Evolutionary conservation across 2,329 filamentous ascomycete species (phyloP).

Genomic region (Alternaria postmessia): DNA sequence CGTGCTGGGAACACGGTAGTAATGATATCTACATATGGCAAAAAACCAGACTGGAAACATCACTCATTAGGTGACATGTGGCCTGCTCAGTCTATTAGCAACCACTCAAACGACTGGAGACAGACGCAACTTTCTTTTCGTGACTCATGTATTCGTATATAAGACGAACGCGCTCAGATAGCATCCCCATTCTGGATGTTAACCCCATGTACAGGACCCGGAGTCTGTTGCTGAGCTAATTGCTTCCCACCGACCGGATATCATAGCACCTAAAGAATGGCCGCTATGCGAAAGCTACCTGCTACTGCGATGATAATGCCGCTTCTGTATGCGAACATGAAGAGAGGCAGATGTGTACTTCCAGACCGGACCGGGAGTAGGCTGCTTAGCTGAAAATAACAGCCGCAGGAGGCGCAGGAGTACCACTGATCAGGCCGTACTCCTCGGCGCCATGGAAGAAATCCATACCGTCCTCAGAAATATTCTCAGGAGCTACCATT

Average conservation of each 20-base stretch:
- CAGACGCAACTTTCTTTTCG: background rate
- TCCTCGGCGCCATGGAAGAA: background rate
- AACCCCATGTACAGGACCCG: background rate
- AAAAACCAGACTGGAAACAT: background rate
- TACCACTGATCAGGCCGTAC: background rate
- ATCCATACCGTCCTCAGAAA: background rate
- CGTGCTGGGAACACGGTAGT: background rate
- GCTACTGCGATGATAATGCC: background rate
- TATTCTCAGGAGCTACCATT: background rate
- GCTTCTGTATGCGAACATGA: background rate
- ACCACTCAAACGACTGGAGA: rapidly evolving
- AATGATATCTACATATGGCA: background rate
- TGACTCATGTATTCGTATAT: background rate
- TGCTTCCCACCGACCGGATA: background rate
- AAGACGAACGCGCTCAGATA: no score
- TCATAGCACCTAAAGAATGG: background rate
- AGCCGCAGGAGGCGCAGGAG: background rate
- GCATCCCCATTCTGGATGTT: background rate
- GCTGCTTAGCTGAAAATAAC: background rate
- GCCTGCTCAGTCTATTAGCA: background rate
- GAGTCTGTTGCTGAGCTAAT: background rate
- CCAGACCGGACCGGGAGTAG: background rate
- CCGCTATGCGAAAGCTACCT: background rate
- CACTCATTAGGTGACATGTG: background rate
- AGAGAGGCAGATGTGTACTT: background rate